Conservation (phyloP, 2,329 filamentous ascomycete species). For the Tolypocladium amazonense region DNA sequence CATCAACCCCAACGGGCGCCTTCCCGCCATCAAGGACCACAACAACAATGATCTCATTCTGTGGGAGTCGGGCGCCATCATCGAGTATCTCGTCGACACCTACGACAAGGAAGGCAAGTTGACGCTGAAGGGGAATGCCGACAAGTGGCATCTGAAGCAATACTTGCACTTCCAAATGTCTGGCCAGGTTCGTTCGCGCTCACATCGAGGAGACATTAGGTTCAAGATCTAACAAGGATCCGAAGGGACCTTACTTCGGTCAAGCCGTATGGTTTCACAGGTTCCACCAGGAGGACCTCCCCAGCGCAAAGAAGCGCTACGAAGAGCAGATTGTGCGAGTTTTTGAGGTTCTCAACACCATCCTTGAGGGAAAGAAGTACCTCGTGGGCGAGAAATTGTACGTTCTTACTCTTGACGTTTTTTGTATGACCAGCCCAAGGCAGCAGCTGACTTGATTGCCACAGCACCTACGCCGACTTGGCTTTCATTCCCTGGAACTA, state of each 20-base stretch:
- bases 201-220: neutral
- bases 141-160: conserved; percentile 21
- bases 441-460: neutral
- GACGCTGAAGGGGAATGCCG: conserved; percentile 10
- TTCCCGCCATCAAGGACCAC: conserved; percentile 22
- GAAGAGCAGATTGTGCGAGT: conserved; percentile 18
- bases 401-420: conserved; percentile 1
- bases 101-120: conserved; percentile 18
- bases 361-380: conserved; percentile 22
- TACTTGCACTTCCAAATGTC: conserved; percentile 27
- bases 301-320: conserved; percentile 19
- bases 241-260: conserved; percentile 24
- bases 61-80: conserved; percentile 17
- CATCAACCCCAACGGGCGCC: conserved; percentile 24
- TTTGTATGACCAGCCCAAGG: neutral
- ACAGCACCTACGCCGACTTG: conserved; percentile 23
- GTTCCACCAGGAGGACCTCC: conserved; percentile 16
- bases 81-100: conserved; percentile 18
- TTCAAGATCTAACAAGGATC: neutral
- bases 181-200: conserved; percentile 16
- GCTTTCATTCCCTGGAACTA: conserved; percentile 20
- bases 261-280: conserved; percentile 20
- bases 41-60: conserved; percentile 17
- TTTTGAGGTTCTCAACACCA: conserved; percentile 17
- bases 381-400: conserved; percentile 24